A percentile compares a stretch with the other conserved stretches of the same genome.
These are phyloP conservation scores for Xylaria sp. DNA, from an alignment of 2,329 filamentous ascomycete species.

Conservation along the genomic window DNA sequence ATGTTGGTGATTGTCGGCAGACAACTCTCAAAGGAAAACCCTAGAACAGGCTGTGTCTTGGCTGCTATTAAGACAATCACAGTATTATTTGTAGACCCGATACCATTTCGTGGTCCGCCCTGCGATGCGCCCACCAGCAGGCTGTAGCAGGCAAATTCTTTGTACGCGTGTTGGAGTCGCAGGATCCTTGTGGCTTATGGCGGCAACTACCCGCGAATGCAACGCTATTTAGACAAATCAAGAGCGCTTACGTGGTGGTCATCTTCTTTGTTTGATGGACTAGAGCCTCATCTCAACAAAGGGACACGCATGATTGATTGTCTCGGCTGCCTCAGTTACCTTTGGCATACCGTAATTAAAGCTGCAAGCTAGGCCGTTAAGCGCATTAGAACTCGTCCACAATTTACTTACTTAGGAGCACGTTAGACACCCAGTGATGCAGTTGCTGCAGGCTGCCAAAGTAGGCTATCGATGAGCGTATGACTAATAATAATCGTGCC, in stretches of 20 bases:
- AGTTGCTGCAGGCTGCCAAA: neutral
- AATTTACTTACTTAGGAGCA: neutral
- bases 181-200: neutral
- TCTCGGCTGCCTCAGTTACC: no score
- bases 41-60: neutral
- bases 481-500: no score
- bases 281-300: constrained; percentile 7
- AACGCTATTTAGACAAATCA: neutral
- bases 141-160: neutral
- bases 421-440: neutral
- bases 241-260: constrained; percentile 2
- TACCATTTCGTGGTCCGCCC: neutral
- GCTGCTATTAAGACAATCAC: neutral
- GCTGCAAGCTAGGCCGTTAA: neutral
- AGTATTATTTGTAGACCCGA: constrained; percentile 4
- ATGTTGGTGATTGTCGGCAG: neutral
- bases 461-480: neutral
- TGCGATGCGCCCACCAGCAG: neutral
- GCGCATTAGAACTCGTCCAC: neutral
- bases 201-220: neutral
- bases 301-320: neutral
- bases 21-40: neutral
- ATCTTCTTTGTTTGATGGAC: neutral
- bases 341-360: neutral
- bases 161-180: no score